phyloP scores from a whole-genome alignment of 2,329 filamentous ascomycete genomes.

The Tolypocladium endophyticum region DNA sequence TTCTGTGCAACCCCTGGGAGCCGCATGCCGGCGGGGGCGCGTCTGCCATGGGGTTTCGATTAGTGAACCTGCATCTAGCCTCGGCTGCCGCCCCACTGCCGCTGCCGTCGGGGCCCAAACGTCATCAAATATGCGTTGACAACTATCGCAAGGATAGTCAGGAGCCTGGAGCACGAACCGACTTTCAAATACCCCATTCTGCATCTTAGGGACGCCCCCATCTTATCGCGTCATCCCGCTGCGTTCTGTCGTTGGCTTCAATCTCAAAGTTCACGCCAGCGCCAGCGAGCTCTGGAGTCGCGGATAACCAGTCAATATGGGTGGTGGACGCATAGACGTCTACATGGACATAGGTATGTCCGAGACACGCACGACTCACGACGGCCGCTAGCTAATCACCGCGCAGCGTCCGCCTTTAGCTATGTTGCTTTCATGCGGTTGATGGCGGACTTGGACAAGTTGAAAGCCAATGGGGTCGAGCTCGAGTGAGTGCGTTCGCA shows the following conservation, averaged over 20 bases:
- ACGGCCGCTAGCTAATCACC: not conserved
- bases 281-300: not conserved
- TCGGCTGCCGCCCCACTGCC: not conserved
- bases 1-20: not conserved
- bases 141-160: not conserved
- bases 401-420: conserved; percentile 53
- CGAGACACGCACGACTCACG: not conserved
- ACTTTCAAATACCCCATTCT: not conserved
- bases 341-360: conserved; percentile 55
- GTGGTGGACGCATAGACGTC: conserved; percentile 49
- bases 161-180: not conserved
- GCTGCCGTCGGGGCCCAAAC: not conserved
- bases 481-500: conserved; percentile 46
- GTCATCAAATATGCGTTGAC: not conserved
- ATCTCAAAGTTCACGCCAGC: not conserved
- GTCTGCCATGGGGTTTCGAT: not conserved
- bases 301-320: conserved; percentile 31
- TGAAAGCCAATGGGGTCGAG: conserved; percentile 48
- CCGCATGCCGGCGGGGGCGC: not conserved
- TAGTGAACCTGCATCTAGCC: not conserved
- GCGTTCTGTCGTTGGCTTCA: not conserved
- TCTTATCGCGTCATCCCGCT: not conserved
- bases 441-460: conserved; percentile 38
- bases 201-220: not conserved
- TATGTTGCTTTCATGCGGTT: conserved; percentile 49